Base-by-base conservation (phyloP, 139 green algal species). In the Pseudopediastrum boryanum region DNA sequence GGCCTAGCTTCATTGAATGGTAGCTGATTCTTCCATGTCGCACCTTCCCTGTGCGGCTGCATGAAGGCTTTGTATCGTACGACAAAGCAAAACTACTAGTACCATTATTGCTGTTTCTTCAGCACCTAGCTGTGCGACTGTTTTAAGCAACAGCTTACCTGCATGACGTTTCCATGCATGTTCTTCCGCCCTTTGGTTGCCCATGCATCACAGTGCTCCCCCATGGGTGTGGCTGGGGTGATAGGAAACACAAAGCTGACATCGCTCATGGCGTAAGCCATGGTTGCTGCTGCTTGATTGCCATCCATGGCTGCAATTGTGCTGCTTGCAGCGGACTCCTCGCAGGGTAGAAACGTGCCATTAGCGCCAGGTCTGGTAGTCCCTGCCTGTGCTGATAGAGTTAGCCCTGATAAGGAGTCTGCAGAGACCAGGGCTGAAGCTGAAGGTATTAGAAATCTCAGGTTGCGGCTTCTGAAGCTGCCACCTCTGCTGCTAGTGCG, bases 181-280 rank as follows among this genome's bases (percentile, higher is more conserved):
- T 90, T 90, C 12, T 54, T 73, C 9, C 80, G 69, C 25, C 82
- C 79, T 12, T 87, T 81, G 3, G 74, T 13, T 1, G 81, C 43
- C 83, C 83, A 90, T 51, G 79, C 59, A 38, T 90, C 86, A 4
- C 70, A 71, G 6, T 75, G 25, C 76, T 91, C 86, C 35, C 74
- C 81, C 82, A 87, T 86, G 78, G 77, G 77, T n/a, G 84, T 87
- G 65, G 75, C 67, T 19, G 85, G 85, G 12, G 85, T 90, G 83
- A 90, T 88, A 9, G 86, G 86, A 56, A 86, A 91, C 67, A 91
- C 86, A 82, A 91, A 91, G 44, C 78, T 73, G 1, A 89, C 82
- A n/a, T 91, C 84, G 12, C 25, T 68, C 8, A 86, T 36, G 31
- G 75, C 75, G 43, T 88, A 91, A 25, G 86, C 86, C 31, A 91